Base-by-base conservation (phyloP, 2,329 filamentous ascomycete species). In the Epichloe gansuensis region DNA sequence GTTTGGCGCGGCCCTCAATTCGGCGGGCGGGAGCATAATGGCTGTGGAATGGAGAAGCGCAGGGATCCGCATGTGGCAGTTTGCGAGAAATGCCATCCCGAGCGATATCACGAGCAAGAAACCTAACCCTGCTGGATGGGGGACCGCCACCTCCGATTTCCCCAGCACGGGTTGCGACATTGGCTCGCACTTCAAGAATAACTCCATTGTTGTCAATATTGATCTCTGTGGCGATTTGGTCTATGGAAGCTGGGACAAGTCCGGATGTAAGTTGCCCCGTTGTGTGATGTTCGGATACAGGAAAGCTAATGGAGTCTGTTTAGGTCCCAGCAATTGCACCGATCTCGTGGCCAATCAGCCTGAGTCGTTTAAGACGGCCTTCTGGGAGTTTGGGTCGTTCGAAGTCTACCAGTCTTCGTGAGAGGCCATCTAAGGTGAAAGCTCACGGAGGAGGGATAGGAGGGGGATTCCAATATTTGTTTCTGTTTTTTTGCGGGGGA, bases 161-260 rank as follows among this genome's bases (percentile, higher is more conserved):
- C 82, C 82, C 13, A 73, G 68, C 57, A 85, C 81, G 0, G 64
- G 76, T 45, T 85, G 82, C 65, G 68, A 81, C 53, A 78, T 85
- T 48, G 63, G 65, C 5, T 69, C 66, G 4, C 79, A 84, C 59
- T 85, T 85, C 63, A 70, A 65, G 51, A 85, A 85, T 59, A 75
- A 82, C 62, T 81, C 78, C 57, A 84, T 85, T 57, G 74, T 85
- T 56, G 74, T 74, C 42, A 84, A 85, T 59, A 84, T 85, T 55
- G 77, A 82, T 61, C 65, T 85, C 7, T 85, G 82, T 56, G 82
- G 82, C 0, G 64, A 75, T 41, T 70, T 78, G 57, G 76, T 75
- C 3, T 74, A 74, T 45, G 67, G 66, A 3, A 64, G 68, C 36
- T 80, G 73, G 58, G 64, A 66, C 2, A 57, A 64, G 12, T 76